phyloP scores from a whole-genome alignment of 805 yeast genomes.

The Starmerella scarabaei region DNA sequence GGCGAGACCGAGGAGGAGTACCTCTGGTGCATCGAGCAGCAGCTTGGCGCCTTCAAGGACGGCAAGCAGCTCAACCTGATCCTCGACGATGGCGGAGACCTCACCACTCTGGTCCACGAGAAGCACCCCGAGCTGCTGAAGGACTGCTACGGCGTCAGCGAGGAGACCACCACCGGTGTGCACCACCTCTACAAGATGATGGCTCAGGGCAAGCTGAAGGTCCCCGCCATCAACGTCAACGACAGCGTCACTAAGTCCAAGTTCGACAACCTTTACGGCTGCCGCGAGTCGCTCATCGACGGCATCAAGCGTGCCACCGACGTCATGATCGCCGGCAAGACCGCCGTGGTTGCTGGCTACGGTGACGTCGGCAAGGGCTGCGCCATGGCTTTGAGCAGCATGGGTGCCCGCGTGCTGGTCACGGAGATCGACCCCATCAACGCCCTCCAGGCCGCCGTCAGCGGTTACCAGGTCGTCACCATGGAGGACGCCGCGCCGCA shows the following conservation, averaged over 20 bases:
- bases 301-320: constrained; percentile 99
- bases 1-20: constrained; percentile 99
- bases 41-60: constrained; percentile 95
- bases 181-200: constrained; percentile 97
- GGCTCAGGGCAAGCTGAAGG: constrained; percentile 77
- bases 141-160: constrained; percentile 90
- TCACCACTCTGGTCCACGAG: constrained; percentile 91
- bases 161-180: constrained; percentile 99
- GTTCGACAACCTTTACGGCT: constrained; percentile 98
- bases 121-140: constrained; percentile 95
- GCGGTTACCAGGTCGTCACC: constrained; percentile 94
- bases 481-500: constrained; percentile 83
- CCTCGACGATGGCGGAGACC: constrained; percentile 98
- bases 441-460: constrained; percentile 98
- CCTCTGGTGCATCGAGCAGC: constrained; percentile 98
- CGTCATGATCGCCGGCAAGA: constrained; percentile 98
- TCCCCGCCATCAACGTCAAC: constrained; percentile 98
- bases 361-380: constrained; percentile 99
- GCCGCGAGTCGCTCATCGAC: constrained; percentile 96
- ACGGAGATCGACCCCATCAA: constrained; percentile 98
- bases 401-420: constrained; percentile 98
- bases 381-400: constrained; percentile 95
- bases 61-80: constrained; percentile 88
- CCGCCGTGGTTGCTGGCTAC: constrained; percentile 97
- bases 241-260: constrained; percentile 98